phyloP scores from a whole-genome alignment of 2,329 filamentous ascomycete genomes.

The Albophoma yamanashiensis region DNA sequence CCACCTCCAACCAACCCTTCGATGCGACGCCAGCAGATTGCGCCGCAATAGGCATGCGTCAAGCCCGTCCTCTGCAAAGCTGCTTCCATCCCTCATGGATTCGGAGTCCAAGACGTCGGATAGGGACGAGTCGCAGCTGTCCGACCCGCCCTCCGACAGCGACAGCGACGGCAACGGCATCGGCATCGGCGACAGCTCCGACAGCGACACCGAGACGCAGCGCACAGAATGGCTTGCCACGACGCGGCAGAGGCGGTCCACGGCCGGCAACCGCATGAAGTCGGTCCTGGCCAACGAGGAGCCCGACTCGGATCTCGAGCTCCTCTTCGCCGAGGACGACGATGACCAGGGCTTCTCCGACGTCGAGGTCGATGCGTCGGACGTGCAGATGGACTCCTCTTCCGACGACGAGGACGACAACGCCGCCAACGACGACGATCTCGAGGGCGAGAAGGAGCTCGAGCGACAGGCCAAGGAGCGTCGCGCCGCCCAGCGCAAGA shows the following conservation, averaged over 20 bases:
- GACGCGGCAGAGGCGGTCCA: constrained; percentile 63
- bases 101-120: constrained; percentile 17
- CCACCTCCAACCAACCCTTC: not conserved
- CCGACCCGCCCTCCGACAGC: constrained; percentile 12
- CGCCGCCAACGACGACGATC: constrained; percentile 49
- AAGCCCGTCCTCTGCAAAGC: not conserved
- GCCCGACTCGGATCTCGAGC: constrained; percentile 56
- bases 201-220: constrained; percentile 21
- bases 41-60: not conserved
- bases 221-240: constrained; percentile 61
- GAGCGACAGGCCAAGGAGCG: constrained; percentile 65
- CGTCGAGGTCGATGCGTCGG: constrained; percentile 54
- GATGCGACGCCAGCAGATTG: not conserved
- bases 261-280: constrained; percentile 76
- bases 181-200: constrained; percentile 13
- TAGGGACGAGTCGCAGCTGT: constrained; percentile 21
- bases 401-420: constrained; percentile 72
- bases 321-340: constrained; percentile 66
- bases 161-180: constrained; percentile 4
- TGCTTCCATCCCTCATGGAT: constrained; percentile 14
- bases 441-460: constrained; percentile 81
- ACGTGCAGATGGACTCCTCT: constrained; percentile 79
- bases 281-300: constrained; percentile 66
- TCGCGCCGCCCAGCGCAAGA: constrained; percentile 58
- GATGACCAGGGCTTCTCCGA: constrained; percentile 62